Conservation (phyloP, 2,329 filamentous ascomycete species). For the Fusarium sp. region DNA sequence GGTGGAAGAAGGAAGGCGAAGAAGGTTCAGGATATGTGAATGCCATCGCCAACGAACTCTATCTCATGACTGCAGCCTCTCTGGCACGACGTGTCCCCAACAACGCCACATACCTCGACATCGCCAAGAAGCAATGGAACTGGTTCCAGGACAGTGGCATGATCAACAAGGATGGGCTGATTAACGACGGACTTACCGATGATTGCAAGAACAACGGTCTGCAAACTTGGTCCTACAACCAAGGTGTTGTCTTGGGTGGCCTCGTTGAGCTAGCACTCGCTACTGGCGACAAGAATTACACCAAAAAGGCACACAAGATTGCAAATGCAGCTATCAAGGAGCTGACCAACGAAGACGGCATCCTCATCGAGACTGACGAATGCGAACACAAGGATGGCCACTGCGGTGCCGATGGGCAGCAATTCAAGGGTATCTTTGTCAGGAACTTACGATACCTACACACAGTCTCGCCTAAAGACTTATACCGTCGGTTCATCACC, state of each 20-base stretch:
- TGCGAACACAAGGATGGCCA: conserved; percentile 50
- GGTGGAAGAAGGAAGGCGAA: conserved; percentile 64
- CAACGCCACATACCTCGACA: conserved; percentile 57
- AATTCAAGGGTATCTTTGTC: conserved; percentile 79
- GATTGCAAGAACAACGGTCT: conserved; percentile 64
- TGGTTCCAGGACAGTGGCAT: conserved; percentile 65
- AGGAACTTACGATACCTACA: conserved; percentile 72
- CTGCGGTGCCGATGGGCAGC: conserved; percentile 63
- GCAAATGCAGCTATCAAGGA: conserved; percentile 63
- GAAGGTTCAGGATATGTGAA: conserved; percentile 56
- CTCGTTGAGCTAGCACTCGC: conserved; percentile 63
- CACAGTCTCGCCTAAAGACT: conserved; percentile 58
- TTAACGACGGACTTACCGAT: conserved; percentile 64
- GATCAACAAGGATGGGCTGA: conserved; percentile 61
- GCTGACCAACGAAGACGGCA: conserved; percentile 57
- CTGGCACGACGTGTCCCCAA: conserved; percentile 61
- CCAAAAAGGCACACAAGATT: conserved; percentile 58
- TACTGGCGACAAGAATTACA: conserved; percentile 55
- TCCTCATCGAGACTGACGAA: conserved; percentile 56
- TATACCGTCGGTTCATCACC: conserved; percentile 66
- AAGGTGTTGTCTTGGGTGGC: conserved; percentile 66
- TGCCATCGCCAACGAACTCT: conserved; percentile 69
- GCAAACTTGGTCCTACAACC: conserved; percentile 67
- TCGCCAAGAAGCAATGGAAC: conserved; percentile 62
- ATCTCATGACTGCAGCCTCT: conserved; percentile 63